Evolutionary conservation across 768 basidiomycete species (phyloP).

Genomic region (Boletus subcaerulescens): DNA sequence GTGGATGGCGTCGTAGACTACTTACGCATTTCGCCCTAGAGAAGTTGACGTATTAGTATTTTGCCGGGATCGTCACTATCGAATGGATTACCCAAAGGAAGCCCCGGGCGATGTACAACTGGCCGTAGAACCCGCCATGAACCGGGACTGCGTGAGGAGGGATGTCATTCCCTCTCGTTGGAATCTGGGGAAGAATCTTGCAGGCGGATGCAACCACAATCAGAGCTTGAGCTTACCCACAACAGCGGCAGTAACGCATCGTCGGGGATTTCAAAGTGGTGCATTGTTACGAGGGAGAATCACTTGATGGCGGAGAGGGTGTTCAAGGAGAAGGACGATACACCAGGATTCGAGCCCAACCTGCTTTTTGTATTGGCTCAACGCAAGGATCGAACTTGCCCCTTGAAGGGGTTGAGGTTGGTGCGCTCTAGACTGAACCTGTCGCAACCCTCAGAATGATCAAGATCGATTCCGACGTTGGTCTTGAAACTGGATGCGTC

Average conservation of each 20-base stretch:
- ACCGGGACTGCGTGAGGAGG: slow-evolving; percentile 19
- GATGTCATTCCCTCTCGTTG: slow-evolving; percentile 17
- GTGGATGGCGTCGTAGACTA: background rate
- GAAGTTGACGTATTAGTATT: slow-evolving; percentile 1
- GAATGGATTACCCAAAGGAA: slow-evolving; percentile 9
- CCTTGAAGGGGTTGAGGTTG: too few relatives aligned
- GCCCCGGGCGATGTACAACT: slow-evolving; percentile 20
- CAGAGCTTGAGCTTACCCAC: slow-evolving; percentile 12
- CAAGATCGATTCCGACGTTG: too few relatives aligned
- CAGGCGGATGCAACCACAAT: background rate
- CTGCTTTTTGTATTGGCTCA: too few relatives aligned
- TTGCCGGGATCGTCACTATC: background rate
- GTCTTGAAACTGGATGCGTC: too few relatives aligned
- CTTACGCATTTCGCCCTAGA: slow-evolving; percentile 22
- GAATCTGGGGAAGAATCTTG: slow-evolving; percentile 2
- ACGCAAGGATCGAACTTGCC: too few relatives aligned
- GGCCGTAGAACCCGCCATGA: slow-evolving; percentile 1
- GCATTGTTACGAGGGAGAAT: background rate
- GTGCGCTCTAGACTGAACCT: too few relatives aligned
- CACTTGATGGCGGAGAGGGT: too few relatives aligned
- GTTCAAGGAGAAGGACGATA: too few relatives aligned
- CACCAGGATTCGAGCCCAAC: too few relatives aligned
- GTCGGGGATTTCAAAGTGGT: background rate
- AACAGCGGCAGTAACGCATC: slow-evolving; percentile 5
- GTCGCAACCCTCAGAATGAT: too few relatives aligned